Conservation (phyloP, 345 rosid species). For the Salix purpurea region DNA sequence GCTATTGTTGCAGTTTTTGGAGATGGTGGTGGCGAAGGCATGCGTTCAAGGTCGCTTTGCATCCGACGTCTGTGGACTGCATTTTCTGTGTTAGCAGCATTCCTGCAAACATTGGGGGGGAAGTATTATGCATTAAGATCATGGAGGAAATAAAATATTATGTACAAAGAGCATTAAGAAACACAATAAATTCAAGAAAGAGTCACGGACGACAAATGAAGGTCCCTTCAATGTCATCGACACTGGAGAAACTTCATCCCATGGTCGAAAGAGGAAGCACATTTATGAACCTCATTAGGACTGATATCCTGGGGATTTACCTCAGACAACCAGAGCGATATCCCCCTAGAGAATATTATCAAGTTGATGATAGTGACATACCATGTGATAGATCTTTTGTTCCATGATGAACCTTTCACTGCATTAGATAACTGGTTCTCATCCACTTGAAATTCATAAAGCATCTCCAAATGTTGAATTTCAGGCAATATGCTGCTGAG, state of each 20-base stretch:
- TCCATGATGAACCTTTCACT: constrained; percentile 18
- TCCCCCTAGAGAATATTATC: neutral
- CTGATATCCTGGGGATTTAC: neutral
- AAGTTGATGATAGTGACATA: constrained; percentile 9
- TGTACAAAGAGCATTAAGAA: neutral
- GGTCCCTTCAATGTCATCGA: neutral
- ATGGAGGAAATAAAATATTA: neutral
- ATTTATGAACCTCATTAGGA: neutral
- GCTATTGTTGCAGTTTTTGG: neutral
- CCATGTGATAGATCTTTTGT: constrained; percentile 17
- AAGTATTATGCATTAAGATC: neutral
- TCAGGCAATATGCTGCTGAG: constrained; percentile 39
- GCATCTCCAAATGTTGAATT: constrained; percentile 28
- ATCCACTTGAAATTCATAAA: constrained; percentile 43
- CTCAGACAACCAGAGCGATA: neutral
- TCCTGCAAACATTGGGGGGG: constrained; percentile 26
- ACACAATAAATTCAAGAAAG: neutral
- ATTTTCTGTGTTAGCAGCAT: constrained; percentile 22
- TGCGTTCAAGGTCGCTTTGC: neutral
- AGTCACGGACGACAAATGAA: neutral
- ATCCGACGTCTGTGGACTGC: constrained; percentile 38
- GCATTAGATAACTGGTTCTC: constrained; percentile 30
- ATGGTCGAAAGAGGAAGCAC: neutral
- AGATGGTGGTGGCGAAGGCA: neutral
- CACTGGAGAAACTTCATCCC: neutral